Percentiles rank a stretch among this genome's conserved stretches.
Evolutionary conservation across 345 rosid species (phyloP).

Genomic region (Boechera stricta): DNA sequence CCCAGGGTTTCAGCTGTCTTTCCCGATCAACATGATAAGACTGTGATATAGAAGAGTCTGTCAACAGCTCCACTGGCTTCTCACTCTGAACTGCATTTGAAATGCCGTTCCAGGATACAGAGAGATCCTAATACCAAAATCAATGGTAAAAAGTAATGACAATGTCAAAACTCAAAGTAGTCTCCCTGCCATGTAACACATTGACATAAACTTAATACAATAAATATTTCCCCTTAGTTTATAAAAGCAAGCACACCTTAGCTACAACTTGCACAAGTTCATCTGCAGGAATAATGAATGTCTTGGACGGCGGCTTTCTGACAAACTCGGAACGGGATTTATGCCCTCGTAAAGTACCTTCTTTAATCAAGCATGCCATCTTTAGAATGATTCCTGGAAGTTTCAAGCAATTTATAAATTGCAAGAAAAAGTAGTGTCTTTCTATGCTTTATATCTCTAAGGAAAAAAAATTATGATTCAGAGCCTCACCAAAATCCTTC

Average conservation of each 20-base stretch:
- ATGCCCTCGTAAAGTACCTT: slow-evolving; percentile 61
- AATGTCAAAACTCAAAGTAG: slow-evolving; percentile 31
- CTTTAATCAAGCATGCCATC: slow-evolving; percentile 83
- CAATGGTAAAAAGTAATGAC: slow-evolving; percentile 23
- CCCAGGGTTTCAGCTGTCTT: slow-evolving; percentile 88
- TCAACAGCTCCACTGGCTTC: slow-evolving; percentile 69
- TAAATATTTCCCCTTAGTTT: background rate
- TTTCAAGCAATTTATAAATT: slow-evolving; percentile 23
- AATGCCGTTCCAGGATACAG: slow-evolving; percentile 66
- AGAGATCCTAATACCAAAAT: slow-evolving; percentile 64
- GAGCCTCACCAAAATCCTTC: slow-evolving; percentile 74
- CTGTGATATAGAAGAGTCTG: slow-evolving; percentile 82
- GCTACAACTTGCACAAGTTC: slow-evolving; percentile 94
- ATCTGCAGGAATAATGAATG: slow-evolving; percentile 72
- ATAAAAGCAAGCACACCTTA: slow-evolving; percentile 61
- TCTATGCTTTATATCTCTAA: slow-evolving; percentile 23
- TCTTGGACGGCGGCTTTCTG: slow-evolving; percentile 71
- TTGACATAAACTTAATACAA: slow-evolving; percentile 1
- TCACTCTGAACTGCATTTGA: slow-evolving; percentile 58
- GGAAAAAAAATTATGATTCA: slow-evolving; percentile 32
- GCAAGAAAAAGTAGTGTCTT: slow-evolving; percentile 25
- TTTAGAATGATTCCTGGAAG: slow-evolving; percentile 82
- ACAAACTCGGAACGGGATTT: slow-evolving; percentile 58
- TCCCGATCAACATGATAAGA: slow-evolving; percentile 57
- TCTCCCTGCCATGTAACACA: slow-evolving; percentile 29